Percentiles rank a stretch among this genome's conserved stretches.
Conservation (phyloP, 1,284 basidiomycete species). For the Pyrrhoderma lamaoense region DNA sequence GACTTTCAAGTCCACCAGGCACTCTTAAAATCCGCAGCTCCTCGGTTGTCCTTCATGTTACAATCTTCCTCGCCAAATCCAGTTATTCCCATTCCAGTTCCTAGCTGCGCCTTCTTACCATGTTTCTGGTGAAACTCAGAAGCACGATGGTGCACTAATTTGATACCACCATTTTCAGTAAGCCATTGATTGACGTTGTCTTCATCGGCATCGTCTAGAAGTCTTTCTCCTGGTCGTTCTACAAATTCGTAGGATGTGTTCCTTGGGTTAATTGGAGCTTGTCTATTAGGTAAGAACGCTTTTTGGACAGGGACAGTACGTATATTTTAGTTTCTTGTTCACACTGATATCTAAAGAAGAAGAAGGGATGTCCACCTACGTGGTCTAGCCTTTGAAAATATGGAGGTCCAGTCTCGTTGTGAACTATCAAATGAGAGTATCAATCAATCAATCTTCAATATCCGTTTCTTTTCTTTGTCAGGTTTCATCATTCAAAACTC, state of each 20-base stretch:
- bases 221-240: slow-evolving; percentile 9
- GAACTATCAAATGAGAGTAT: background rate
- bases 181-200: slow-evolving; percentile 10
- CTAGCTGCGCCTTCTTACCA: slow-evolving; percentile 6
- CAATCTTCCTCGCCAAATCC: too few species aligned
- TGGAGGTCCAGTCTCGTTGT: slow-evolving; percentile 6
- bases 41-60: background rate
- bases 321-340: background rate
- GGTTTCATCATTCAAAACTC: background rate
- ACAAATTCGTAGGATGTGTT: slow-evolving; percentile 13
- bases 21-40: background rate
- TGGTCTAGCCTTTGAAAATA: slow-evolving; percentile 4
- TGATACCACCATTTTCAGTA: slow-evolving; percentile 5
- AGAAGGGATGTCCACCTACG: background rate
- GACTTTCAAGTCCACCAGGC: background rate
- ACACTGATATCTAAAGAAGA: background rate
- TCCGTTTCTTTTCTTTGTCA: background rate
- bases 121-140: slow-evolving; percentile 5
- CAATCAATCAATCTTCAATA: background rate
- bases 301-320: background rate
- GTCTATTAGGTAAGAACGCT: slow-evolving; percentile 13
- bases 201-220: slow-evolving; percentile 12
- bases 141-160: slow-evolving; percentile 5
- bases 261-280: slow-evolving; percentile 6
- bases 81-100: background rate